Evolutionary conservation across 1,284 basidiomycete species (phyloP).

Genomic region (Peniophora sp.): DNA sequence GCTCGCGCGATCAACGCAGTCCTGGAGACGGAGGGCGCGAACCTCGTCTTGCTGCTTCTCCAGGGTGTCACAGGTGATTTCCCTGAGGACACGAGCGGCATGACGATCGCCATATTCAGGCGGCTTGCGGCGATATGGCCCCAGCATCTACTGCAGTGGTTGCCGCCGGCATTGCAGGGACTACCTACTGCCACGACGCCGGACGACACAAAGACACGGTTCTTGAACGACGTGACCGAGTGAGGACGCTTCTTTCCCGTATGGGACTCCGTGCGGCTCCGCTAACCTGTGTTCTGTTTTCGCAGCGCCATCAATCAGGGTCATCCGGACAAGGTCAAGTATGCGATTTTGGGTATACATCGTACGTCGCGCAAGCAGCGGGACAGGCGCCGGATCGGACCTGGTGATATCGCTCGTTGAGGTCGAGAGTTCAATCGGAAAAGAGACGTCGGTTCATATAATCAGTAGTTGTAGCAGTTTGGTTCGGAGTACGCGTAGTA

Average conservation of each 20-base stretch:
- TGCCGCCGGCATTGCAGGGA: slow-evolving; percentile 64
- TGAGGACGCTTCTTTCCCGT: slow-evolving; percentile 24
- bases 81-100: slow-evolving; percentile 76
- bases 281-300: neutral
- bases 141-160: slow-evolving; percentile 62
- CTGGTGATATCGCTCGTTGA: slow-evolving; percentile 9
- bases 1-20: slow-evolving; percentile 60
- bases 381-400: slow-evolving; percentile 50
- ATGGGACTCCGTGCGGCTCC: slow-evolving; percentile 5
- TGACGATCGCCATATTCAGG: slow-evolving; percentile 74
- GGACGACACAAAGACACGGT: slow-evolving; percentile 63
- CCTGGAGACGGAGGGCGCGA: slow-evolving; percentile 69
- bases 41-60: slow-evolving; percentile 67
- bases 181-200: slow-evolving; percentile 61
- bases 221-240: slow-evolving; percentile 69
- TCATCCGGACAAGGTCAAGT: slow-evolving; percentile 74
- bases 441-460: too few species aligned
- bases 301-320: slow-evolving; percentile 53
- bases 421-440: too few species aligned
- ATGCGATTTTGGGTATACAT: slow-evolving; percentile 58
- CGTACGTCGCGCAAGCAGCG: slow-evolving; percentile 62
- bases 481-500: too few species aligned
- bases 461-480: too few species aligned
- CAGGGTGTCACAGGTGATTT: slow-evolving; percentile 80
- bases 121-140: slow-evolving; percentile 63